Conservation (phyloP, 164 flowering plant species). For the Santalum album region DNA sequence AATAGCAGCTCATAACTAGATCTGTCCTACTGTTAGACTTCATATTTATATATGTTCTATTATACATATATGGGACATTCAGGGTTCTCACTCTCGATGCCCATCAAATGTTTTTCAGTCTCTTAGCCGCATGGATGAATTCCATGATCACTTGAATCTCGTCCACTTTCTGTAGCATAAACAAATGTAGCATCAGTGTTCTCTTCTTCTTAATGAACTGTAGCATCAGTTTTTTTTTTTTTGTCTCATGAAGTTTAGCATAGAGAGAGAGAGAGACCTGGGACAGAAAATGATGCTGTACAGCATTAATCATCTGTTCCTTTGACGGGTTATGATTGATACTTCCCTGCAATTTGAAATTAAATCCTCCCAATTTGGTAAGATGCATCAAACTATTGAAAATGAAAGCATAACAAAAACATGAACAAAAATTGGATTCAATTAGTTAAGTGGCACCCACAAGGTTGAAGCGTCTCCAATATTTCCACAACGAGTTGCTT, state of each 20-base stretch:
- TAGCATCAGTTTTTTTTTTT: background rate
- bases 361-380: background rate
- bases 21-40: constrained; percentile 12
- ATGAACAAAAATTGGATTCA: background rate
- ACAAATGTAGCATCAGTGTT: background rate
- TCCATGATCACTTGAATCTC: constrained; percentile 62
- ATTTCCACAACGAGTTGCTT: constrained; percentile 63
- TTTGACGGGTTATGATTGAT: constrained; percentile 38
- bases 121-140: constrained; percentile 60
- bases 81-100: background rate
- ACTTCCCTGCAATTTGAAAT: constrained; percentile 27
- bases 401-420: background rate
- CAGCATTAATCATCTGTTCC: constrained; percentile 57
- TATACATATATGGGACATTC: too few relatives aligned
- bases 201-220: background rate
- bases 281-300: constrained; percentile 60
- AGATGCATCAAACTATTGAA: background rate
- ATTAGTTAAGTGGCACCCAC: constrained; percentile 32
- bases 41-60: constrained; percentile 1
- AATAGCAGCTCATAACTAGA: constrained; percentile 3
- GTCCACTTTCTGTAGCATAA: constrained; percentile 39
- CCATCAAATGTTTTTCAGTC: constrained; percentile 21
- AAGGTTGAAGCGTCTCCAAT: constrained; percentile 57
- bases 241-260: background rate
- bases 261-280: constrained; percentile 38